Percentiles rank a stretch among this genome's conserved stretches.
Evolutionary conservation across 2,329 filamentous ascomycete genomes (phyloP).

Genomic region (Alternaria viburni): DNA sequence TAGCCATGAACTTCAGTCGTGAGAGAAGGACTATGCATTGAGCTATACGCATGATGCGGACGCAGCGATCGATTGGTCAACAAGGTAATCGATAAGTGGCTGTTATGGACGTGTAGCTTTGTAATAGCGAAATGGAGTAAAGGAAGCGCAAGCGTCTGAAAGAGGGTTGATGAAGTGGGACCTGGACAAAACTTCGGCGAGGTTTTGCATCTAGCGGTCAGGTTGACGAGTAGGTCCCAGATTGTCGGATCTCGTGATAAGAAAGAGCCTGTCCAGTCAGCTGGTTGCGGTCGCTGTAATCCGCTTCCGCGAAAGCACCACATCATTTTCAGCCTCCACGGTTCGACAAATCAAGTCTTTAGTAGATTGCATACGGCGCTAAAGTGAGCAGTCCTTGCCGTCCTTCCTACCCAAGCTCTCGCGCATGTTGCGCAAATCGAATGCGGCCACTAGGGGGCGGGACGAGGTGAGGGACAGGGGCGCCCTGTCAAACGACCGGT

Average conservation of each 20-base stretch:
- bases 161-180: conserved; percentile 18
- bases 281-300: conserved; percentile 28
- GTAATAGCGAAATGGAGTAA: conserved; percentile 8
- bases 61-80: background rate
- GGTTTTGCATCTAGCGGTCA: conserved; percentile 11
- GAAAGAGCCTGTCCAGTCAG: conserved; percentile 13
- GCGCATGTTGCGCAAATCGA: conserved; percentile 6
- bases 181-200: conserved; percentile 20
- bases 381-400: conserved; percentile 10
- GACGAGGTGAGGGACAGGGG: conserved; percentile 6
- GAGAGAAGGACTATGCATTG: background rate
- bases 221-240: conserved; percentile 10
- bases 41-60: background rate
- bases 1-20: background rate
- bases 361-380: conserved; percentile 15
- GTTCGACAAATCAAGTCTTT: conserved; percentile 26
- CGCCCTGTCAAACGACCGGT: conserved; percentile 1
- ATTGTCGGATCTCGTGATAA: conserved; percentile 13
- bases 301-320: conserved; percentile 41
- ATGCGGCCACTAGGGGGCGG: conserved; percentile 18
- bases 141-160: conserved; percentile 20
- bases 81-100: background rate
- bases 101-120: conserved; percentile 10
- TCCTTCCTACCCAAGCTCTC: background rate
- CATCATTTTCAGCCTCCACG: conserved; percentile 11